These are phyloP conservation scores for Aspergillus japonicus DNA, from an alignment of 2,329 filamentous ascomycete species.

Conservation along the genomic window DNA sequence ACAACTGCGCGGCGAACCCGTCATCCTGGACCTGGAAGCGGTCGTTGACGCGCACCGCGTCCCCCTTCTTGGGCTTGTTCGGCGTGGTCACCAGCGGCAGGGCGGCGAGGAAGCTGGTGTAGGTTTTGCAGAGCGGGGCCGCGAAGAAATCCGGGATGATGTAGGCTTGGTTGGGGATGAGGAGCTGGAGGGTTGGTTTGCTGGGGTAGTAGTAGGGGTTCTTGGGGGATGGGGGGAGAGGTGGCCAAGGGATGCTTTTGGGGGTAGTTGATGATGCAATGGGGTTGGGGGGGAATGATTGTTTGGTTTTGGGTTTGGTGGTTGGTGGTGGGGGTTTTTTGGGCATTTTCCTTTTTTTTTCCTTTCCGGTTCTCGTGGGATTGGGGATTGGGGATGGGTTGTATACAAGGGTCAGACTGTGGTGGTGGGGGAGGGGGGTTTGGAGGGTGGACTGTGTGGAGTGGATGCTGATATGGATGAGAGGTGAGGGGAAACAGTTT, in stretches of 20 bases:
- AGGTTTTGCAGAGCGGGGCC: conserved; percentile 69
- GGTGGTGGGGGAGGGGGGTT: too few relatives aligned
- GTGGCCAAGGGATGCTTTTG: conserved; percentile 61
- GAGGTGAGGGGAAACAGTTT: too few relatives aligned
- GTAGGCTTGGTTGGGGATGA: conserved; percentile 67
- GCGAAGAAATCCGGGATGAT: conserved; percentile 74
- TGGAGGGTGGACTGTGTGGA: too few relatives aligned
- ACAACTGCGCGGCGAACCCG: conserved; percentile 70
- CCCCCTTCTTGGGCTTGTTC: conserved; percentile 72
- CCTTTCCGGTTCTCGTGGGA: background rate
- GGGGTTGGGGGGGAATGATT: background rate
- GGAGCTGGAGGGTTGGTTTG: conserved; percentile 48
- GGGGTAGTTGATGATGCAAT: conserved; percentile 10
- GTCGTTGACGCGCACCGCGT: conserved; percentile 84
- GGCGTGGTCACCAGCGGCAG: conserved; percentile 76
- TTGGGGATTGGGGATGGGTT: background rate
- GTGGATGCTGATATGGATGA: too few relatives aligned
- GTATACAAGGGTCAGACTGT: background rate
- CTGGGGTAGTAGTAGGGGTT: conserved; percentile 60
- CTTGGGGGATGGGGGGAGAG: conserved; percentile 63
- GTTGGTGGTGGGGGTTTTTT: conserved; percentile 22
- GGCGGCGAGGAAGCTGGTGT: conserved; percentile 69
- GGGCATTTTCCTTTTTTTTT: conserved; percentile 19
- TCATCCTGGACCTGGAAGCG: conserved; percentile 79
- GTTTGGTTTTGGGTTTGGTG: conserved; percentile 20